Evolutionary conservation across 257 asterid species (phyloP), one percentile per base, ranked within the genome.

Genomic region (Mentha longifolia): DNA sequence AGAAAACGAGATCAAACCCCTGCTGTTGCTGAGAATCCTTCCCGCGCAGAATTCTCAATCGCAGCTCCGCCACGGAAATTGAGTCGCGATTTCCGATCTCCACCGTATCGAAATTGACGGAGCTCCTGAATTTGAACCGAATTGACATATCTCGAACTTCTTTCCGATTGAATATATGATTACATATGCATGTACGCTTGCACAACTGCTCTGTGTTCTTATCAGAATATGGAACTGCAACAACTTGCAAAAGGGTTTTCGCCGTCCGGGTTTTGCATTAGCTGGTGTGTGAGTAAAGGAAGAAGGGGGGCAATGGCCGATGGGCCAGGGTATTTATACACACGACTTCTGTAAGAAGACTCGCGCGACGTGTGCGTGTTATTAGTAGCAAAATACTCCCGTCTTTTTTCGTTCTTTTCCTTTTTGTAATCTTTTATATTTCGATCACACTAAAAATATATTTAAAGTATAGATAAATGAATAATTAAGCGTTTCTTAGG

Each of bases 1-100:
- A 85, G 61, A 93, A 86, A 20, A 86, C 83, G 81, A 91, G 91
- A 84, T 89, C 96, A 72, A 93, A 89, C 16, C 92, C 95, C n/a
- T 84, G 96, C 59, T 84, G 81, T 37, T 84, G 80, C 70, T 72
- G 84, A 37, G 86, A 82, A 22, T 35, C 69, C 57, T 85, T 90
- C 2, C 81, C 82, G 16, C 78, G 81, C 15, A 88, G 56, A 20
- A 93, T 86, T 67, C 54, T 84, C 17, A 51, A 63, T 49, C 84
- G 81, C 54, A 91, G 79, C 81, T 93, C 97, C 1, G 83, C 63
- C 8, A 89, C 77, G 30, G 92, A 66, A 56, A 93, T 85, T 46
- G 95, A 85, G 37, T 67, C 19, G 68, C 89, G 95, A 49, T 87
- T 84, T 12, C 77, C 91, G 66, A 85, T 84, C 54, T 85, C 89